phyloP scores from a whole-genome alignment of 108 stramenopile species.

The Stephanodiscus triporus region DNA sequence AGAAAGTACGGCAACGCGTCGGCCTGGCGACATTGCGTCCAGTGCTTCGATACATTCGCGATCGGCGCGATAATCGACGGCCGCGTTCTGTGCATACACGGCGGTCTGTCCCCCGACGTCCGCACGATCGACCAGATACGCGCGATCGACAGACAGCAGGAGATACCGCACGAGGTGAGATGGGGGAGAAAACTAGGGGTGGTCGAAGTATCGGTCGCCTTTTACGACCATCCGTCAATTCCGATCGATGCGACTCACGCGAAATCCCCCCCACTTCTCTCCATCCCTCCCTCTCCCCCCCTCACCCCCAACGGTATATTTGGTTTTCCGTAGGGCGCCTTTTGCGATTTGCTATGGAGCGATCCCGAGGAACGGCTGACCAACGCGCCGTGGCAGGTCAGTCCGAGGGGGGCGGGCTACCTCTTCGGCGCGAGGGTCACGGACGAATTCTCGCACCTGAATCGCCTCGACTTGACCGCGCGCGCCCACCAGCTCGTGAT shows the following conservation, averaged over 20 bases:
- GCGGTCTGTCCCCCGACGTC: constrained; percentile 86
- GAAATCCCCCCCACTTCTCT: too few relatives aligned
- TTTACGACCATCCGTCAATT: too few relatives aligned
- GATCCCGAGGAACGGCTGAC: constrained; percentile 78
- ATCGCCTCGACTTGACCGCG: constrained; percentile 87
- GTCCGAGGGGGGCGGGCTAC: constrained; percentile 93
- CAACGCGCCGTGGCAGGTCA: constrained; percentile 60
- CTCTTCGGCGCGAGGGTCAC: constrained; percentile 91
- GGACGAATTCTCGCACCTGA: constrained; percentile 92
- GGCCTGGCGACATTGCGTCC: constrained; percentile 88
- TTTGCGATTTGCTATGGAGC: constrained; percentile 90
- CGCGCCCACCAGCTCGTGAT: constrained; percentile 98
- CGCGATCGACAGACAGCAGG: constrained; percentile 83
- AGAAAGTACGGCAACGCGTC: constrained; percentile 76
- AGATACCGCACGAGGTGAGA: constrained; percentile 85
- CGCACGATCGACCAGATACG: constrained; percentile 90
- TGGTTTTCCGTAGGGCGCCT: constrained; percentile 82
- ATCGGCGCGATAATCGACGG: constrained; percentile 89
- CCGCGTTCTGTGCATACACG: constrained; percentile 89
- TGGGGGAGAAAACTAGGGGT: too few relatives aligned
- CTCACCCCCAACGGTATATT: too few relatives aligned
- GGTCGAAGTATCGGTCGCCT: too few relatives aligned
- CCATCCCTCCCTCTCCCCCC: too few relatives aligned
- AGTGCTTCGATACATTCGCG: constrained; percentile 87
- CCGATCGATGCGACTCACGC: too few relatives aligned